Base-by-base conservation (phyloP, 2,329 filamentous ascomycete species). In the Dothidotthia symphoricarpi region DNA sequence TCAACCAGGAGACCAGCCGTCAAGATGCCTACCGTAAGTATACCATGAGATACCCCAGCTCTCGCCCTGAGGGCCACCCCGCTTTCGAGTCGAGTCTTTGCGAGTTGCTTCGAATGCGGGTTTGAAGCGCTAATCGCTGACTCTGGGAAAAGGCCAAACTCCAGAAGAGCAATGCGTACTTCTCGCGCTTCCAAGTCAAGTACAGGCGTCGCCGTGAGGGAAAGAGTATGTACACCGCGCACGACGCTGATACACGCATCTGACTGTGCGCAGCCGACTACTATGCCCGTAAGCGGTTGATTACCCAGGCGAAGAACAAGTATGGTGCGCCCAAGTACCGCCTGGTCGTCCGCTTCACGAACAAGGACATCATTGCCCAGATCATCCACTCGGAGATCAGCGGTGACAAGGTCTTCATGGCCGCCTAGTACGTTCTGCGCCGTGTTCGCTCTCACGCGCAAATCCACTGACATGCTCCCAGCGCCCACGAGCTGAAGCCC, bases 281-380 rank as follows among this genome's bases (percentile, higher is more conserved):
- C 88, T 97, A 96, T 75, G 93, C 93, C 72, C 91, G 93, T 75
- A 97, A 97, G 88, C 86, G 93, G 70, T 82, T 98, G 75, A 93
- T 97, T 81, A 90, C 88, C 80, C 93, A 98, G 83, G 93, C 93
- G 78, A 98, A 97, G 88, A 98, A 98, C 88, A 98, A 98, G 86
- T 98, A 97, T 86, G 95, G 95, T 78, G 86, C 93, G 54, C 93
- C 93, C 76, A 98, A 98, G 84, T 97, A 98, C 86, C 88, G 93
- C 70, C 86, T 98, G 69, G 93, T 98, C 60, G 88, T 98, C 72
- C 93, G 93, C 74, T 95, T 95, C 86, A 94, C 88, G 81, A 95
- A 97, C 86, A 88, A 89, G 76, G 91, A 98, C 82, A 95, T 97
- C 80, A 86, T 97, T 78, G 84, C 83, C 77, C 93, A 98, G 81